A percentile compares a stretch with the other conserved stretches of the same genome.
Conservation (phyloP, 805 yeast genomes). For the Blastobotrys terrestris region DNA sequence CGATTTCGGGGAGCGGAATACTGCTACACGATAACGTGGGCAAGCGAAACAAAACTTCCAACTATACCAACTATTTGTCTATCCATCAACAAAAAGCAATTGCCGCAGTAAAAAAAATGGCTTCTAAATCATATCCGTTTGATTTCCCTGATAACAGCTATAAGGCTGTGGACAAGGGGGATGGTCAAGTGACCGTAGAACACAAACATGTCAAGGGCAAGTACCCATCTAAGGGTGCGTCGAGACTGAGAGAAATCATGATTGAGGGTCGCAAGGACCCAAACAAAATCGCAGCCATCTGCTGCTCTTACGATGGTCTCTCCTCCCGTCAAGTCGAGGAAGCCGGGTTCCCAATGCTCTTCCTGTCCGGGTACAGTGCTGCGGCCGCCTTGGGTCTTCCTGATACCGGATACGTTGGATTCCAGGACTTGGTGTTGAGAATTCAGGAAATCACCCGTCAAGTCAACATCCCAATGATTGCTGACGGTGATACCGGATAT, state of each 20-base stretch:
- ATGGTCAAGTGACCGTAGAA: neutral
- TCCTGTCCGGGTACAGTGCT: slow-evolving; percentile 7
- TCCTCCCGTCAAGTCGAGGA: slow-evolving; percentile 9
- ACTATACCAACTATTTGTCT: too few relatives aligned
- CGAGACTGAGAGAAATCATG: slow-evolving; percentile 3
- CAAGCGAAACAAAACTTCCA: too few relatives aligned
- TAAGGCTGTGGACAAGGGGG: neutral
- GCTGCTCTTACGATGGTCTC: slow-evolving; percentile 10
- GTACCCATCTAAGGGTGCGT: neutral
- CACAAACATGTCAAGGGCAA: neutral
- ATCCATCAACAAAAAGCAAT: neutral
- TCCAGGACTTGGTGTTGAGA: slow-evolving; percentile 7
- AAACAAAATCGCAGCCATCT: slow-evolving; percentile 6
- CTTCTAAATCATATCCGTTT: neutral
- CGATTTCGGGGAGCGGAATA: too few relatives aligned
- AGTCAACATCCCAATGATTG: slow-evolving; percentile 8
- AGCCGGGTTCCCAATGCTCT: slow-evolving; percentile 11
- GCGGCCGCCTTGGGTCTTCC: slow-evolving; percentile 9
- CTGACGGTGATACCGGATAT: slow-evolving; percentile 13
- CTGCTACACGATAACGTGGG: too few relatives aligned
- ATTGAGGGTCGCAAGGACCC: slow-evolving; percentile 7
- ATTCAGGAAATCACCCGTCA: slow-evolving; percentile 5
- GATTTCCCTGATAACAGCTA: neutral
- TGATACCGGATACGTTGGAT: slow-evolving; percentile 9
- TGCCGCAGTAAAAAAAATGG: neutral